Evolutionary conservation across 805 yeast genomes (phyloP).

Genomic region (Candida orba): DNA sequence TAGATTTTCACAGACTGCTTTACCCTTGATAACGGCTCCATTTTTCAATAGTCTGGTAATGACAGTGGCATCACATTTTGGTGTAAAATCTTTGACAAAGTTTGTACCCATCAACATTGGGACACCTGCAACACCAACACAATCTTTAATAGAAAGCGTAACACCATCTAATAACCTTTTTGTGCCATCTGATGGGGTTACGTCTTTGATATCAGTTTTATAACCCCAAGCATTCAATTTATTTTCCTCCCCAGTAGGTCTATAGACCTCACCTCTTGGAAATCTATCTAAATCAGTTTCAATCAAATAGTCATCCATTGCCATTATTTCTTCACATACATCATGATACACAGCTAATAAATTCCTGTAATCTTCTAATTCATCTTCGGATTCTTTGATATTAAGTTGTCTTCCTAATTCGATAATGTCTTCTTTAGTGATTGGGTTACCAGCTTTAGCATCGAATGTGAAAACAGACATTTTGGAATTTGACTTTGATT

Average conservation of each 20-base stretch:
- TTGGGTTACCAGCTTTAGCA: constrained; percentile 1
- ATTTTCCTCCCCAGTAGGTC: constrained; percentile 1
- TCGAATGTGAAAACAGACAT: constrained; percentile 4
- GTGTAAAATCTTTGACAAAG: background rate
- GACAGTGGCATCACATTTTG: constrained; percentile 2
- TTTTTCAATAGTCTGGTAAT: constrained; percentile 1
- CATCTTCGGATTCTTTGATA: background rate
- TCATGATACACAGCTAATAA: constrained; percentile 2
- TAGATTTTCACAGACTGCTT: constrained; percentile 2
- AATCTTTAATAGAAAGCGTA: background rate
- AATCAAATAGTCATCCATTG: constrained; percentile 1
- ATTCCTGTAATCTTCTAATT: background rate
- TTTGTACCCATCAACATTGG: constrained; percentile 3
- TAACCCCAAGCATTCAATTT: constrained; percentile 3
- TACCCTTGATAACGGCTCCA: constrained; percentile 1
- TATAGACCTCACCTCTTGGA: constrained; percentile 1
- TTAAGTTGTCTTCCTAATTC: background rate
- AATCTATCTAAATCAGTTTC: background rate
- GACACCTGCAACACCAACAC: constrained; percentile 2
- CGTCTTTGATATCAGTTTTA: constrained; percentile 1
- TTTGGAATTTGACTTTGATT: no score
- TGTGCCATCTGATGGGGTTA: background rate
- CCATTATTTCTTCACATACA: constrained; percentile 2
- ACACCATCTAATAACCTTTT: background rate
- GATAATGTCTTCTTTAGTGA: background rate